phyloP scores from a whole-genome alignment of 1,284 basidiomycete genomes.

The Ceratobasidium theobromae region DNA sequence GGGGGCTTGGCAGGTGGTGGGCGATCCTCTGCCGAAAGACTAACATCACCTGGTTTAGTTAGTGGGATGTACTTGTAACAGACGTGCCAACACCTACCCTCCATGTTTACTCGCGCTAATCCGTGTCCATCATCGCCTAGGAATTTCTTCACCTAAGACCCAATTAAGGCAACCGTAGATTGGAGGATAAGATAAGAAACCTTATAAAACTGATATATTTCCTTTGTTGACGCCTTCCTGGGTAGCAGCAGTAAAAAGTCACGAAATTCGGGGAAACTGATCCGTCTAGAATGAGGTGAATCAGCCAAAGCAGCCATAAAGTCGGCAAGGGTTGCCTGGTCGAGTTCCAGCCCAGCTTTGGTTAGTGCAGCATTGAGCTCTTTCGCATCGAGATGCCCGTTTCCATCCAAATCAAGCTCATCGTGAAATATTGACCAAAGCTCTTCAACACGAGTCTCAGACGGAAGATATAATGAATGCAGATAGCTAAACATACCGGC shows the following conservation, averaged over 20 bases:
- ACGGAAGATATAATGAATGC: slow-evolving; percentile 35
- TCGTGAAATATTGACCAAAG: slow-evolving; percentile 88
- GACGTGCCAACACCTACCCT: slow-evolving; percentile 58
- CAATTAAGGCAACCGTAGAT: slow-evolving; percentile 12
- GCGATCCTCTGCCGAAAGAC: slow-evolving; percentile 68
- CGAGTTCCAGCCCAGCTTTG: slow-evolving; percentile 73
- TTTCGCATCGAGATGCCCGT: slow-evolving; percentile 73
- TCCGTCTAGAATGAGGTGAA: slow-evolving; percentile 63
- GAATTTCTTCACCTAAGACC: slow-evolving; percentile 51
- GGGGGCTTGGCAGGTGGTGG: slow-evolving; percentile 44
- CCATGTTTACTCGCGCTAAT: slow-evolving; percentile 79
- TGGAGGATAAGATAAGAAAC: slow-evolving; percentile 44
- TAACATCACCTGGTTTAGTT: slow-evolving; percentile 63
- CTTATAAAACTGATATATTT: slow-evolving; percentile 87
- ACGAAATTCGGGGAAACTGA: slow-evolving; percentile 84
- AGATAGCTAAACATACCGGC: slow-evolving; percentile 50
- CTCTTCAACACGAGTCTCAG: slow-evolving; percentile 53
- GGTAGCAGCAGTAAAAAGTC: slow-evolving; percentile 88
- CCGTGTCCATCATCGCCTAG: slow-evolving; percentile 75
- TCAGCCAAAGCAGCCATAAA: slow-evolving; percentile 78
- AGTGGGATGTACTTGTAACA: slow-evolving; percentile 43
- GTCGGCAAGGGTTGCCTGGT: slow-evolving; percentile 66
- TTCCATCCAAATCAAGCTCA: slow-evolving; percentile 82
- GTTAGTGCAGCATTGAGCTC: slow-evolving; percentile 71
- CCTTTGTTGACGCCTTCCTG: slow-evolving; percentile 73